Base-by-base conservation (phyloP, 768 basidiomycete genomes). In the Tylopilus rubrobrunneus region DNA sequence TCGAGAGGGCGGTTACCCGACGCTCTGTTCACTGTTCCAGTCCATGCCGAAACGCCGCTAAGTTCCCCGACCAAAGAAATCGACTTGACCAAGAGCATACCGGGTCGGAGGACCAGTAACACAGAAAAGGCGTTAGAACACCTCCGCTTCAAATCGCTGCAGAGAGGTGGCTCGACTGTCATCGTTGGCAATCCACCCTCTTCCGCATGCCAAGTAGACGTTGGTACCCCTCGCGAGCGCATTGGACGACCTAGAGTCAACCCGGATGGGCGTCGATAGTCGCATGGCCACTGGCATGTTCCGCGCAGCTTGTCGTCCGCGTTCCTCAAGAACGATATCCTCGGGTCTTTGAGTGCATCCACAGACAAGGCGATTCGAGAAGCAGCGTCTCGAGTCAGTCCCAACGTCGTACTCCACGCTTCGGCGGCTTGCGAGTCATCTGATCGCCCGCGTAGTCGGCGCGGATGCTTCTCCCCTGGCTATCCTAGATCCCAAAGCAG, bases 111-210 rank as follows among this genome's bases (percentile, higher is more conserved):
- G 51, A 71, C 80, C 4, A 88, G 86, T 55, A 84, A 81, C 11
- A 86, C 87, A 0, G 86, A 89, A 64, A 81, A 25, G 25, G 25
- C 85, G 1, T 72, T 89, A 12, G 86, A 86, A 60, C 82, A 86
- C 55, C 72, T 87, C 23, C 77, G 82, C 14, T 79, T 69, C 56
- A 76, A 79, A 48, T 82, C 83, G 55, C 68, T 79, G n/a, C 80
- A 78, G 52, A 78, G 78, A 62, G 64, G 73, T 2, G 72, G 73
- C 11, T 49, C 63, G 2, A 61, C 46, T 12, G 33, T 56, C 28
- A 53, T 53, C 3, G 14, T 59, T 29, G 56, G 47, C 21, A 59
- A 51, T 48, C 68, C 60, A 40, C 49, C 56, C 7, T 50, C 62
- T 39, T 55, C 51, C 6, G 37, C 54, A 23, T 66, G 58, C 21